Conservation (phyloP, 805 yeast species). For the Komagataella kurtzmanii region DNA sequence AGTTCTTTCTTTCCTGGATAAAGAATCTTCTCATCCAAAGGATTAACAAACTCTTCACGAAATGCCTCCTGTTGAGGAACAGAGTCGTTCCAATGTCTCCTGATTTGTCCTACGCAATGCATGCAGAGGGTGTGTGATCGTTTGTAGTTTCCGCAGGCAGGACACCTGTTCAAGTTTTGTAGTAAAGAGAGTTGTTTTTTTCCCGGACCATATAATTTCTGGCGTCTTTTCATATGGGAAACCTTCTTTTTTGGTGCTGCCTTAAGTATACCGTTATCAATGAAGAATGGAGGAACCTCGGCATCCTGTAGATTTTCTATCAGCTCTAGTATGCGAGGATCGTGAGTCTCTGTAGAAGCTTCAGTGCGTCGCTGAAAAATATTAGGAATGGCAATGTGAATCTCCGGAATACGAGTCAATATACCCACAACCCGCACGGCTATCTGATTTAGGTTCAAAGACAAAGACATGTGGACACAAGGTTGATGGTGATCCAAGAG, state of each 20-base stretch:
- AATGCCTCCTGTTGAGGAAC: conserved; percentile 13
- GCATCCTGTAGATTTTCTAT: conserved; percentile 23
- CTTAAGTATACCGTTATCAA: conserved; percentile 57
- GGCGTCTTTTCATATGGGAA: conserved; percentile 77
- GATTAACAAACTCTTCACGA: conserved; percentile 32
- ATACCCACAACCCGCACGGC: neutral
- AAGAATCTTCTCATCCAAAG: conserved; percentile 47
- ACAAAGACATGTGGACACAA: conserved; percentile 1
- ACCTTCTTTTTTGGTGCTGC: conserved; percentile 95
- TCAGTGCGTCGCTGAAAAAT: conserved; percentile 7
- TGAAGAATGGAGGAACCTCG: conserved; percentile 26
- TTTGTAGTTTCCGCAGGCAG: conserved; percentile 89
- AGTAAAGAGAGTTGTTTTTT: conserved; percentile 68
- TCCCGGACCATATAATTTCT: conserved; percentile 71
- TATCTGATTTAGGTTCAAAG: neutral
- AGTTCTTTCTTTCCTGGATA: conserved; percentile 62
- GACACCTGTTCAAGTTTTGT: conserved; percentile 76
- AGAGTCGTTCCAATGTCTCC: conserved; percentile 44
- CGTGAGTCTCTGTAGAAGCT: conserved; percentile 4
- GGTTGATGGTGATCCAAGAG: neutral
- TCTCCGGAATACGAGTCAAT: conserved; percentile 5
- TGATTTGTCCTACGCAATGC: conserved; percentile 81
- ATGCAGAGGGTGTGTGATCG: conserved; percentile 85
- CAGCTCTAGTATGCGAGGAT: conserved; percentile 19
- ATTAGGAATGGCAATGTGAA: conserved; percentile 8